These are phyloP conservation scores for Xerocomellus intermedius DNA, from an alignment of 768 basidiomycete species.

Conservation along the genomic window DNA sequence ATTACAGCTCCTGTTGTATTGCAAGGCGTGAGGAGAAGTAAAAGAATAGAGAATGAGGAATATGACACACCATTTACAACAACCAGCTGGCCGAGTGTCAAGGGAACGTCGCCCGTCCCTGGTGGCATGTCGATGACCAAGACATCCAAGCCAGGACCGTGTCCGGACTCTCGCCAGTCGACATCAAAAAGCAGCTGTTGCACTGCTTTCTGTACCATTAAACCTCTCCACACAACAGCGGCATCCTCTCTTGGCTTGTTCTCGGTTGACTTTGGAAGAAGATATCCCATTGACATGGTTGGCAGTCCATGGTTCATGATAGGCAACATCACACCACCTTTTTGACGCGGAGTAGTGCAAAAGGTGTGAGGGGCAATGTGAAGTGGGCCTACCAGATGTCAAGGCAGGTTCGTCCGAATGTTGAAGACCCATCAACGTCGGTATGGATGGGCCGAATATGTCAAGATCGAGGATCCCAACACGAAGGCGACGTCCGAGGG, in stretches of 20 bases:
- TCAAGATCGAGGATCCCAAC: constrained; percentile 93
- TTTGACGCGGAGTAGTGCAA: not conserved
- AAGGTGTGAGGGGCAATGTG: not conserved
- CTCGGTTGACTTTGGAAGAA: constrained; percentile 60
- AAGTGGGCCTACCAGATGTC: constrained; percentile 54
- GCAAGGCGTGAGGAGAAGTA: not conserved
- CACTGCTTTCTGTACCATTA: constrained; percentile 98
- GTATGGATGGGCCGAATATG: constrained; percentile 92
- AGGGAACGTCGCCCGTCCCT: constrained; percentile 93
- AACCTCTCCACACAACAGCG: constrained; percentile 91
- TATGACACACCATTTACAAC: constrained; percentile 68
- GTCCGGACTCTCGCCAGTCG: constrained; percentile 63
- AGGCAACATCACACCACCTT: constrained; percentile 78
- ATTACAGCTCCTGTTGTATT: constrained; percentile 74
- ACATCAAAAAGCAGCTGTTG: constrained; percentile 96
- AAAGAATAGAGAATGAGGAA: not conserved
- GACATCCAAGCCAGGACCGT: constrained; percentile 63
- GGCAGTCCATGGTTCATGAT: constrained; percentile 85
- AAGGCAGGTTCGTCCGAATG: constrained; percentile 73
- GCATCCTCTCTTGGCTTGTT: constrained; percentile 60
- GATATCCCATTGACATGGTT: constrained; percentile 97
- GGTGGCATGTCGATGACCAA: constrained; percentile 96
- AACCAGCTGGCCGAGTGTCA: constrained; percentile 88
- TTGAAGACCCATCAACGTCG: constrained; percentile 89
- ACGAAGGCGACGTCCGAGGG: constrained; percentile 44